Conservation (phyloP, 2,329 filamentous ascomycete genomes). For the Xylariaceae sp. region DNA sequence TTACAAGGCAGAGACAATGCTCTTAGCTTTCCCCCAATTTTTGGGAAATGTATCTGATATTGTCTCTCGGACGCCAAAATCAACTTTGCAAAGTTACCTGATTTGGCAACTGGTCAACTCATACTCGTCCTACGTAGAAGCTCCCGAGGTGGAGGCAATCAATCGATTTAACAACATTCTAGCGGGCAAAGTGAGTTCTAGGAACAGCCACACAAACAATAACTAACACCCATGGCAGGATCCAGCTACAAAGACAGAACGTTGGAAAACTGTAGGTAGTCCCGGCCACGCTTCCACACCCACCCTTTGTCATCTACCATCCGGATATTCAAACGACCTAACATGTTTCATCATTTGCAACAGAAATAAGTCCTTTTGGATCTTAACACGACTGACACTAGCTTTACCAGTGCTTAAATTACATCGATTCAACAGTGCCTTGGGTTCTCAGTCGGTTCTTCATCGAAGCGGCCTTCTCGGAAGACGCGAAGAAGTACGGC, state of each 20-base stretch:
- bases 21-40: conserved; percentile 60
- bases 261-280: conserved; percentile 53
- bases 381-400: too few species aligned
- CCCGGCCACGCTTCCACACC: too few species aligned
- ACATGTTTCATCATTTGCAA: too few species aligned
- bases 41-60: conserved; percentile 56
- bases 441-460: conserved; percentile 73
- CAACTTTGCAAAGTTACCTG: conserved; percentile 61
- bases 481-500: conserved; percentile 63
- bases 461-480: conserved; percentile 64
- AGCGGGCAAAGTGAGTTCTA: conserved; percentile 46
- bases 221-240: conserved; percentile 37
- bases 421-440: conserved; percentile 56
- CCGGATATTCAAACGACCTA: too few species aligned
- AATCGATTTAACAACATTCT: conserved; percentile 59
- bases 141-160: conserved; percentile 58
- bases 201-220: not conserved
- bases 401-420: conserved; percentile 46
- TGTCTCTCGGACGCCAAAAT: conserved; percentile 50
- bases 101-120: conserved; percentile 60
- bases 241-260: conserved; percentile 59
- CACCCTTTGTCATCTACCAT: too few species aligned
- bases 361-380: too few species aligned
- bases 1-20: conserved; percentile 51
- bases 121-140: conserved; percentile 54